Base-by-base conservation (phyloP, 768 basidiomycete species). In the Strobilomyces dryophilus region DNA sequence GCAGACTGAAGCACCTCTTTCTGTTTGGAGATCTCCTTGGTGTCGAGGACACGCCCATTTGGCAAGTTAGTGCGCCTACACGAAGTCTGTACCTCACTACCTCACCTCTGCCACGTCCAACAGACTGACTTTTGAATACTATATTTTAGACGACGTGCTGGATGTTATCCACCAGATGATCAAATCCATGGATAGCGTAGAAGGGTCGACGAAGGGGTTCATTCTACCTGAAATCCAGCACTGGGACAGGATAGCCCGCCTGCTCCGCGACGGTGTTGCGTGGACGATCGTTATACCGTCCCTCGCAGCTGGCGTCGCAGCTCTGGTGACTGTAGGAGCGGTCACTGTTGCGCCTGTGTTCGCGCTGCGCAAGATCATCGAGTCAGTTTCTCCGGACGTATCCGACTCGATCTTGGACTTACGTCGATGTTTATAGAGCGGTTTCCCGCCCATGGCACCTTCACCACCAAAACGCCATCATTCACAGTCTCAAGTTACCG, bases 1-100 rank as follows among this genome's bases (percentile, higher is more conserved):
- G 53, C 8, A 57, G 53, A 27, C 39, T 63, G 12, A 63, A 52
- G 14, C 60, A 62, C 29, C 55, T 62, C 21, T 53, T 53, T 29
- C 11, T 53, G 39, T 53, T 53, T 34, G 51, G 51, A 0, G 51
- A 52, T 27, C 51, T 52, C 17, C 51, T 52, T 14, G 51, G 45
- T n/a, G 20, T 31, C 29, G 32, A 40, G 7, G 31, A 46, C 26
- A 52, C 51, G 21, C 51, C 51, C 12, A 46, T 52, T 27, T 52
- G 51, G 51, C 51, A 46, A 6, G 37, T 52, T 29, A 18, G 26
- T 6, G 12, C 51, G 17, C 51, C 51, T 3, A 52, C 51, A 21
- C 31, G 51, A 34, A 27, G 51, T 52, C 14, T 5, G 51, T 46
- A 4, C 17, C 3, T 34, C 20, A 8, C 8, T 21, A 5, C 37